Evolutionary conservation across 2,329 filamentous ascomycete genomes (phyloP), one percentile per base, ranked within the genome.

Genomic region (Sclerotinia trifoliorum): DNA sequence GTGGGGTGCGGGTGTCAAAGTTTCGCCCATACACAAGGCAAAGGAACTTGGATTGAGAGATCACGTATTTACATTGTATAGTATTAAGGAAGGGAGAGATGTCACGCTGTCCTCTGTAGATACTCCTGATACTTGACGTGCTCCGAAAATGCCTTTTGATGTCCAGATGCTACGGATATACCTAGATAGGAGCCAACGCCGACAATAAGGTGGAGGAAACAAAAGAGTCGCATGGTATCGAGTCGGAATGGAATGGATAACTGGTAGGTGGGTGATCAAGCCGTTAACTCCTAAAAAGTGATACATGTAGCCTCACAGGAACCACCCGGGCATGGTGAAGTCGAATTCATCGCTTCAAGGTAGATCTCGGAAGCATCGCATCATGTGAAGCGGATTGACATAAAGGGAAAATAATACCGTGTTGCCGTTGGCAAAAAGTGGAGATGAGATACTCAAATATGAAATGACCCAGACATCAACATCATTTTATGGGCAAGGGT

Each of bases 381-480:
- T 13, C 17, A 48, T n/a, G 19, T 56, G 32, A 56, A 17, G 32
- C n/a, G 29, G 19, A 1, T 17, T 24, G 6, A 5, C 2, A 19
- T 7, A 32, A 32, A 19, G 21, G 19, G 35, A 24, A 13, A 24
- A 42, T 17, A 11, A 11, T 11, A 11, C 39, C 39, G 39, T 39
- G 19, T 24, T 24, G 13, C 13, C 24, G 5, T 26, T 26, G 17
- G 44, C 21, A 26, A 10, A 10, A 61, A 35, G 58, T n/a, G 21
- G 44, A 49, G 21, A 44, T 61, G 58, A 48, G 39, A 60, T 29
- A 42, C 56, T 44, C n/a, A 29, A 44, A 19, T 8, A 26, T 21
- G 56, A 29, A 42, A 58, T 10, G 39, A 58, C 29, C 29, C 52
- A n/a, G 52, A 56, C 52, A 56, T 35, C 52, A 56, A 56, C 19